Conservation (phyloP, 108 stramenopile species). For the Skeletonema potamos region DNA sequence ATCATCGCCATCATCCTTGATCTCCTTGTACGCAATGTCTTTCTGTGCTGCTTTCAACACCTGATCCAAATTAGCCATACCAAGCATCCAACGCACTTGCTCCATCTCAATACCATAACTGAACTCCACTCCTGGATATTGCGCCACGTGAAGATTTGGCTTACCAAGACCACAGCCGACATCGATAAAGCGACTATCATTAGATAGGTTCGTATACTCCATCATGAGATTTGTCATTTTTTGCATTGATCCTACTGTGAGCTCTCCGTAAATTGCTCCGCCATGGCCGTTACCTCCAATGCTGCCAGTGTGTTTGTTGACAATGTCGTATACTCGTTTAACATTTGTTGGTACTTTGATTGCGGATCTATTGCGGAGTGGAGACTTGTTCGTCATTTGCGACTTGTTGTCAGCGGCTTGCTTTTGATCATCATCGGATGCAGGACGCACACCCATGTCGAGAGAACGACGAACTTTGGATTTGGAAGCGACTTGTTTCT, state of each 20-base stretch:
- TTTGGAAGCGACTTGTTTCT: neutral
- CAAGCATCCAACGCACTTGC: slow-evolving; percentile 78
- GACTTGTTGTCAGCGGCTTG: neutral
- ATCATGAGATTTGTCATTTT: slow-evolving; percentile 85
- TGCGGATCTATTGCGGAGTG: slow-evolving; percentile 21
- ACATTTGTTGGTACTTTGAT: slow-evolving; percentile 52
- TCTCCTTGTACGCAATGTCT: slow-evolving; percentile 1
- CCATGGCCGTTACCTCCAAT: slow-evolving; percentile 90
- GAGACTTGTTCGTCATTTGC: slow-evolving; percentile 7
- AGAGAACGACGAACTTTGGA: slow-evolving; percentile 22
- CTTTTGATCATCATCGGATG: neutral
- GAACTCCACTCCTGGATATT: slow-evolving; percentile 85
- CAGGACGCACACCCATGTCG: neutral
- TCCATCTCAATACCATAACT: slow-evolving; percentile 94
- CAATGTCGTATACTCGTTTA: slow-evolving; percentile 54
- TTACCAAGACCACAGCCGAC: slow-evolving; percentile 97
- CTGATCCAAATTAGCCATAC: slow-evolving; percentile 69
- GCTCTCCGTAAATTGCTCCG: slow-evolving; percentile 96
- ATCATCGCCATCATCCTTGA: neutral
- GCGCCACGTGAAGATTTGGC: slow-evolving; percentile 95
- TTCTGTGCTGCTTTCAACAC: slow-evolving; percentile 50
- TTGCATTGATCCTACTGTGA: slow-evolving; percentile 90
- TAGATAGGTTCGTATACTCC: slow-evolving; percentile 67
- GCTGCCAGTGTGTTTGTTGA: slow-evolving; percentile 80
- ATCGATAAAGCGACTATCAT: slow-evolving; percentile 91